These are phyloP conservation scores for Trichopus zeylanicus DNA, from an alignment of 116 monocot species.

Conservation along the genomic window DNA sequence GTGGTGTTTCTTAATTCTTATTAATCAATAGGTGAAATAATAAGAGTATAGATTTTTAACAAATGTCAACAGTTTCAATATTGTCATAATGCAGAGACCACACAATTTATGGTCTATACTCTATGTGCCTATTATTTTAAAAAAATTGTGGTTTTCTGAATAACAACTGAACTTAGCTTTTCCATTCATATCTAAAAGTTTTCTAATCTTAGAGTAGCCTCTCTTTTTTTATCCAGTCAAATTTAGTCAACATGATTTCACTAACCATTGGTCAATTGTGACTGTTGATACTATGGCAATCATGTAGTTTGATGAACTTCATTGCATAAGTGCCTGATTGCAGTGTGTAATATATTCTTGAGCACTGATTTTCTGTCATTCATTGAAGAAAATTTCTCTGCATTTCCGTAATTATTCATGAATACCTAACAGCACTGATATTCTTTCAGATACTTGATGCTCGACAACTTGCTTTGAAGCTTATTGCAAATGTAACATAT, in stretches of 20 bases:
- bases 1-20: too few relatives aligned
- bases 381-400: neutral
- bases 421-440: neutral
- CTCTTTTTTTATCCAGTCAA: neutral
- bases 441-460: constrained; percentile 79
- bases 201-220: too few relatives aligned
- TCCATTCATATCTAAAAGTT: too few relatives aligned
- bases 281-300: neutral
- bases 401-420: neutral
- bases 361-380: neutral
- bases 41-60: too few relatives aligned
- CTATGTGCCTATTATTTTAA: too few relatives aligned
- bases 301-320: neutral
- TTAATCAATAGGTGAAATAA: too few relatives aligned
- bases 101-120: too few relatives aligned
- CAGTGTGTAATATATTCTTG: too few relatives aligned
- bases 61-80: too few relatives aligned
- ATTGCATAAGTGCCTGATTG: neutral
- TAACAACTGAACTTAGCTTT: too few relatives aligned
- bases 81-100: too few relatives aligned
- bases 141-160: too few relatives aligned
- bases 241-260: neutral
- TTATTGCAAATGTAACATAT: constrained; percentile 97
- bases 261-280: neutral
- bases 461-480: constrained; percentile 93